These are phyloP conservation scores for Hypoxylon sp. DNA, from an alignment of 2,329 filamentous ascomycete genomes.

Conservation along the genomic window DNA sequence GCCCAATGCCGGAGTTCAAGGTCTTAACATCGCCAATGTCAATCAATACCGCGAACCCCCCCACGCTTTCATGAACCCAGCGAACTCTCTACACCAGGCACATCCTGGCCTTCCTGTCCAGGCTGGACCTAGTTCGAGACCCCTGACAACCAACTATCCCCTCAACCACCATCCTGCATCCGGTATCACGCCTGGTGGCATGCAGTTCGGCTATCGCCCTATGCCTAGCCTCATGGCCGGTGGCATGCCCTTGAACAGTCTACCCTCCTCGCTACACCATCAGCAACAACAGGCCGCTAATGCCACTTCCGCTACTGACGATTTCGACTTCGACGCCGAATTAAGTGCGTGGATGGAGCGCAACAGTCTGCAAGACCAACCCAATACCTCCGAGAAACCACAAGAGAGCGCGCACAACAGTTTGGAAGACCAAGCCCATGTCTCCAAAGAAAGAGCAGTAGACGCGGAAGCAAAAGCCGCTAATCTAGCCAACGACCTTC, in stretches of 20 bases:
- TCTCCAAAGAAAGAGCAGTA: neutral
- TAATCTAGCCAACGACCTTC: neutral
- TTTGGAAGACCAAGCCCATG: neutral
- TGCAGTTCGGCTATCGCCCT: neutral
- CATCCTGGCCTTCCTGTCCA: neutral
- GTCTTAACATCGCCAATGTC: neutral
- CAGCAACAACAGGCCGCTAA: neutral
- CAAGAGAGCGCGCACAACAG: neutral
- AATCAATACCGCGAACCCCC: neutral
- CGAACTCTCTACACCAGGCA: neutral
- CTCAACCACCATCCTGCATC: neutral
- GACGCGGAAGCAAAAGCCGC: neutral
- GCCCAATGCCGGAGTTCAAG: neutral
- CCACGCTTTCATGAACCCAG: neutral
- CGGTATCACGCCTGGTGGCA: neutral
- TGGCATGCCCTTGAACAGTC: neutral
- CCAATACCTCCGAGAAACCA: neutral
- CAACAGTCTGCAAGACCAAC: constrained; percentile 10
- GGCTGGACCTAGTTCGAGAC: neutral
- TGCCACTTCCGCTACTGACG: neutral
- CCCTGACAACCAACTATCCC: neutral
- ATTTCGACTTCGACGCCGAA: constrained; percentile 35
- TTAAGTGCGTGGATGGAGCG: constrained; percentile 21
- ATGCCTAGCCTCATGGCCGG: neutral
- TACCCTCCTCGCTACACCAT: neutral